phyloP scores from a whole-genome alignment of 495 filamentous ascomycete genomes.

The Thozetella sp. region DNA sequence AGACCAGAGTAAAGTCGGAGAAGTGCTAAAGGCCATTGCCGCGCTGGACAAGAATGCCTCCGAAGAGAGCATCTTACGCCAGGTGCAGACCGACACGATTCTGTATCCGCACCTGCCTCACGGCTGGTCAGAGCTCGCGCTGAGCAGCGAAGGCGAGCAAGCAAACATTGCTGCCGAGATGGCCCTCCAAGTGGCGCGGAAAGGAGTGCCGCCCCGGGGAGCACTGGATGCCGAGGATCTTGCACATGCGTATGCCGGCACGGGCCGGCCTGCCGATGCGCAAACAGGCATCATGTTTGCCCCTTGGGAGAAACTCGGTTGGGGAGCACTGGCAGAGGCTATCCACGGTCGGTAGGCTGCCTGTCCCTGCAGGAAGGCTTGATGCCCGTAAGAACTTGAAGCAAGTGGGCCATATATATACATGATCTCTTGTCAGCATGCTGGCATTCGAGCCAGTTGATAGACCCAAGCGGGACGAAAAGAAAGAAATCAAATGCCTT shows the following conservation, averaged over 20 bases:
- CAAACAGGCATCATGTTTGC: conserved; percentile 78
- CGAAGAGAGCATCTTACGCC: conserved; percentile 38
- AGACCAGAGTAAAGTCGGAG: conserved; percentile 48
- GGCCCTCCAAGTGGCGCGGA: conserved; percentile 77
- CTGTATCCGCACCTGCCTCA: conserved; percentile 72
- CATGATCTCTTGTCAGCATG: too few relatives aligned
- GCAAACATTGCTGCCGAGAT: conserved; percentile 67
- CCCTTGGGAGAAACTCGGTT: conserved; percentile 73
- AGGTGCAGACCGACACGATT: conserved; percentile 75
- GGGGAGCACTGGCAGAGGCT: conserved; percentile 48
- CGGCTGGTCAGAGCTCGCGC: conserved; percentile 76
- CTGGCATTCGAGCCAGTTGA: too few relatives aligned
- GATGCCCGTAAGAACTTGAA: neutral
- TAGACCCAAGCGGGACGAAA: neutral
- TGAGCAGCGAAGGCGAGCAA: conserved; percentile 40
- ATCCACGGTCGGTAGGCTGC: conserved; percentile 14
- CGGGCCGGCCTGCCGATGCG: conserved; percentile 69
- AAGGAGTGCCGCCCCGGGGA: conserved; percentile 69
- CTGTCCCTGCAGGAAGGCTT: neutral
- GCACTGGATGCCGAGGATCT: conserved; percentile 69
- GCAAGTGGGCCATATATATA: too few relatives aligned
- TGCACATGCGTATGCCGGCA: conserved; percentile 75
- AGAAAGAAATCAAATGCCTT: neutral
- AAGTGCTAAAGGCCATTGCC: conserved; percentile 44
- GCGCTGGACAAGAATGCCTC: conserved; percentile 27